phyloP scores from a whole-genome alignment of 371 early-diverging fungal genomes.

The Syncephalastrum contaminatum region DNA sequence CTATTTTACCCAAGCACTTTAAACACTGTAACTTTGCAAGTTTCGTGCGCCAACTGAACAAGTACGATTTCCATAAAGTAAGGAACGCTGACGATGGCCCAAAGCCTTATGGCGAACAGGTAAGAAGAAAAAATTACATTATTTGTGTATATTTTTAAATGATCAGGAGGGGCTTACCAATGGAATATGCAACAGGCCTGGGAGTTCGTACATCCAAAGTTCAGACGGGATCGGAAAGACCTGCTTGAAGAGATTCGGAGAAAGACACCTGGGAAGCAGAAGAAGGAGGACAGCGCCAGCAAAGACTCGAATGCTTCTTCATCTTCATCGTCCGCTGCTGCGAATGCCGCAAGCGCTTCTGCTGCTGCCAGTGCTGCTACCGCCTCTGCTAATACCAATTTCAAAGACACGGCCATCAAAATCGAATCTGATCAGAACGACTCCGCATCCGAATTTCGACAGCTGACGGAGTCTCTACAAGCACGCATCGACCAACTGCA shows the following conservation, averaged over 20 bases:
- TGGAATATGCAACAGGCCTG: conserved; percentile 49
- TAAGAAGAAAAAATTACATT: conserved; percentile 12
- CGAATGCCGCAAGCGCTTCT: conserved; percentile 2
- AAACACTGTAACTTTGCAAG: conserved; percentile 93
- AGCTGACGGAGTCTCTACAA: conserved; percentile 37
- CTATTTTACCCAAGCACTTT: conserved; percentile 81
- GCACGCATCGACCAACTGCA: conserved; percentile 45
- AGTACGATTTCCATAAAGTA: conserved; percentile 94
- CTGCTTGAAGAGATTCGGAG: conserved; percentile 63
- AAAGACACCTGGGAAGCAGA: conserved; percentile 46
- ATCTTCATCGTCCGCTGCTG: background rate
- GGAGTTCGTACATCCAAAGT: conserved; percentile 81
- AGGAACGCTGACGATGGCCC: conserved; percentile 55
- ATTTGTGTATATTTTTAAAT: background rate
- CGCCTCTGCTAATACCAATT: background rate
- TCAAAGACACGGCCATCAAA: no score
- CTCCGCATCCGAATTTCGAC: conserved; percentile 23
- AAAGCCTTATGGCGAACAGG: conserved; percentile 64
- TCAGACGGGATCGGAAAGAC: conserved; percentile 63
- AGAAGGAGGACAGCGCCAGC: conserved; percentile 22
- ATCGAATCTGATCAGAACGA: background rate
- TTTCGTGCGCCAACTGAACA: conserved; percentile 96
- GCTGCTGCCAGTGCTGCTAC: background rate
- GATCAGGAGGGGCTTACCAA: background rate
- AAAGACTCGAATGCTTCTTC: conserved; percentile 1